phyloP scores from a whole-genome alignment of 495 filamentous ascomycete genomes.

The Penicillium subrubescens region DNA sequence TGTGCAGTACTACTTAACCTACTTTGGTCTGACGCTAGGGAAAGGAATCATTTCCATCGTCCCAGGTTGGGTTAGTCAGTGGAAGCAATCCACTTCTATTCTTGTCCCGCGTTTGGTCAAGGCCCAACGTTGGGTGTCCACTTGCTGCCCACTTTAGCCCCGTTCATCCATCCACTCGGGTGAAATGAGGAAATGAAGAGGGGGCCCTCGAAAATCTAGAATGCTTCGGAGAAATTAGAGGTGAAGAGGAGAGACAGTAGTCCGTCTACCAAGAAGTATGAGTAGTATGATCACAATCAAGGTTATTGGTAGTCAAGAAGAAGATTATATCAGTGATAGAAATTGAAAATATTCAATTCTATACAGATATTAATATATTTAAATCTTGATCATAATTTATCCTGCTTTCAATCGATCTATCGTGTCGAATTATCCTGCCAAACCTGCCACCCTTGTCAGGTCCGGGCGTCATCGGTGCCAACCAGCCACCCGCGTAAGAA shows the following conservation, averaged over 20 bases:
- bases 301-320: background rate
- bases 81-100: constrained; percentile 10
- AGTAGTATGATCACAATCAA: background rate
- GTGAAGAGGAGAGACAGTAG: background rate
- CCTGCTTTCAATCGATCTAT: background rate
- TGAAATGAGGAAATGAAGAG: constrained; percentile 6
- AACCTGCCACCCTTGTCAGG: constrained; percentile 8
- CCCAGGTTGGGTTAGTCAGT: background rate
- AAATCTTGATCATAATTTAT: background rate
- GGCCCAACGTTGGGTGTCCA: constrained; percentile 2
- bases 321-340: background rate
- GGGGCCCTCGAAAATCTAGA: constrained; percentile 1
- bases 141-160: background rate
- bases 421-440: background rate
- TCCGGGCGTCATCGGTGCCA: constrained; percentile 19
- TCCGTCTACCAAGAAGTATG: background rate
- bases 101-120: constrained; percentile 15
- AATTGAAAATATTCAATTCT: background rate
- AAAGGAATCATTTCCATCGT: background rate
- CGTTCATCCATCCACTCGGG: constrained; percentile 4
- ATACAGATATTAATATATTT: background rate
- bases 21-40: background rate
- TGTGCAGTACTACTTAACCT: background rate
- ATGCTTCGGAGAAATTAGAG: background rate
- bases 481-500: constrained; percentile 24